Evolutionary conservation across 2,329 filamentous ascomycete genomes (phyloP).

Genomic region (Sclerotinia glacialis): DNA sequence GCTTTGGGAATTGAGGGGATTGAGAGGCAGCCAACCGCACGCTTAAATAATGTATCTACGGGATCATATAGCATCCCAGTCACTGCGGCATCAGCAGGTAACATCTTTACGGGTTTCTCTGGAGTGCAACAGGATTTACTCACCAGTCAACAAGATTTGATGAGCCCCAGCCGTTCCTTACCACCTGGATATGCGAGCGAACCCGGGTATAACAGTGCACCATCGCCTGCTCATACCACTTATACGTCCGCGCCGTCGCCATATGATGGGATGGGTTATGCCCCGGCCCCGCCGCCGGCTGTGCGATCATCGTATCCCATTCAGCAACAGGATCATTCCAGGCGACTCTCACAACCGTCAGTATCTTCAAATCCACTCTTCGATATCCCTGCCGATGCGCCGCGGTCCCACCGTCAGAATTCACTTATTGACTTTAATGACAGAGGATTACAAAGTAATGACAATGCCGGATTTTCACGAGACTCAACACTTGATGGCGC

Average conservation of each 20-base stretch:
- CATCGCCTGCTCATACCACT: conserved; percentile 44
- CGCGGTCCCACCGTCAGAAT: conserved; percentile 51
- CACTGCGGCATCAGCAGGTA: conserved; percentile 71
- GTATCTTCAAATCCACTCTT: conserved; percentile 56
- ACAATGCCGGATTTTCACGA: conserved; percentile 62
- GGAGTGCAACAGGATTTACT: conserved; percentile 62
- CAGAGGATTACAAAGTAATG: conserved; percentile 55
- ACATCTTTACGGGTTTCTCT: conserved; percentile 54
- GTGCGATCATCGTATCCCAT: conserved; percentile 55
- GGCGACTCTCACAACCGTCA: conserved; percentile 84
- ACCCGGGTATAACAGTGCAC: conserved; percentile 63
- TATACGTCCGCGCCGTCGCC: conserved; percentile 50
- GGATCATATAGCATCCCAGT: conserved; percentile 71
- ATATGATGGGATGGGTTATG: conserved; percentile 76
- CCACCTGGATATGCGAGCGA: conserved; percentile 67
- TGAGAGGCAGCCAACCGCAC: conserved; percentile 56
- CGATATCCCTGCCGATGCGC: conserved; percentile 32
- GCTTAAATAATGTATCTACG: conserved; percentile 59
- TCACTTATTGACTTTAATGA: conserved; percentile 63
- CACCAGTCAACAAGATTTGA: conserved; percentile 70
- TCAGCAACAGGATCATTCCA: conserved; percentile 50
- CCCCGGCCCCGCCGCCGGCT: conserved; percentile 50
- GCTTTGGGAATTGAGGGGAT: conserved; percentile 56
- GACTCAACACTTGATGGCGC: conserved; percentile 83
- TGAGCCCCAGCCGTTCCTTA: conserved; percentile 58